Evolutionary conservation across 78 protist genomes (phyloP).

Genomic region (Dictyostelium discoideum): dicty_2.7 NC_007088.5:2943501-2944000

Average conservation of each 20-base stretch:
- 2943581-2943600: background rate
- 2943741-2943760: no score
- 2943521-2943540: slow-evolving; percentile 12
- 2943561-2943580: background rate
- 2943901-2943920: slow-evolving; percentile 44
- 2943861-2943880: slow-evolving; percentile 58
- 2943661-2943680: background rate
- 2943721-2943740: background rate
- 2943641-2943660: slow-evolving; percentile 17
- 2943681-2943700: background rate
- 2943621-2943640: slow-evolving; percentile 3
- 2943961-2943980: no score
- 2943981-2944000: no score
- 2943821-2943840: slow-evolving; percentile 25
- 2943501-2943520: background rate
- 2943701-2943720: no score
- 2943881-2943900: slow-evolving; percentile 24
- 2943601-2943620: slow-evolving; percentile 1
- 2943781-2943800: slow-evolving; percentile 8
- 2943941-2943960: background rate
- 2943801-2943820: slow-evolving; percentile 3
- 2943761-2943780: background rate
- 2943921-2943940: slow-evolving; percentile 32
- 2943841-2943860: slow-evolving; percentile 36
- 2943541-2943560: background rate